Evolutionary conservation across 352 stramenopile genomes (phyloP).

Genomic region (Thraustotheca clavata): DNA sequence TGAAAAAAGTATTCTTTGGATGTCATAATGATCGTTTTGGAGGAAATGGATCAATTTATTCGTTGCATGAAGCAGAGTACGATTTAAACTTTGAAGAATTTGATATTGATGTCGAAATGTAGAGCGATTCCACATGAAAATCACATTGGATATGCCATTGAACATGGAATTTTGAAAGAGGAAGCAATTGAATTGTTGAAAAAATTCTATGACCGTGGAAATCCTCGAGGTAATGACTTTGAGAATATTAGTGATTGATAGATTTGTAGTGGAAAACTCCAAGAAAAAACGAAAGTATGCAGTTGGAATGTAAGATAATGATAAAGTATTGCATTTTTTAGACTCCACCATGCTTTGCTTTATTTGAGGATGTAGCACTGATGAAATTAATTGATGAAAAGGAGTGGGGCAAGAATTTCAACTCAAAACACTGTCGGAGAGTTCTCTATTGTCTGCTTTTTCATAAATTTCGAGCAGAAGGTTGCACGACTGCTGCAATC

Average conservation of each 20-base stretch:
- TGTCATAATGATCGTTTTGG: constrained; percentile 91
- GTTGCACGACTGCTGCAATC: too few species aligned
- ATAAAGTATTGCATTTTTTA: too few species aligned
- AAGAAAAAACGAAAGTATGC: constrained; percentile 60
- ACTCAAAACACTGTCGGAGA: too few species aligned
- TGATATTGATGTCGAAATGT: constrained; percentile 16
- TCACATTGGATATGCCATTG: constrained; percentile 52
- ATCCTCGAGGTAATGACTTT: constrained; percentile 56
- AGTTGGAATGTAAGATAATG: too few species aligned
- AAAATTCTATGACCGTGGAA: constrained; percentile 85
- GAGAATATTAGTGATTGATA: background rate
- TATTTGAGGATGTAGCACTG: too few species aligned
- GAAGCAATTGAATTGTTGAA: constrained; percentile 79
- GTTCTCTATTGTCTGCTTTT: too few species aligned
- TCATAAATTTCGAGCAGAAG: too few species aligned
- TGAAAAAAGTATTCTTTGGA: constrained; percentile 80
- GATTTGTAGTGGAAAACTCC: constrained; percentile 48
- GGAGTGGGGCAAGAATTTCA: too few species aligned
- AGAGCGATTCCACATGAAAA: constrained; percentile 36
- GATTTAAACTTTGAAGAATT: constrained; percentile 17
- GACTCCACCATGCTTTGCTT: too few species aligned
- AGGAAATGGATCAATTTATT: constrained; percentile 86
- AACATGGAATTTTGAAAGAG: constrained; percentile 68
- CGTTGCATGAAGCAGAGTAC: constrained; percentile 58
- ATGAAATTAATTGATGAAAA: too few species aligned